Evolutionary conservation across 345 rosid genomes (phyloP).

Genomic region (Litchi chinensis): DNA sequence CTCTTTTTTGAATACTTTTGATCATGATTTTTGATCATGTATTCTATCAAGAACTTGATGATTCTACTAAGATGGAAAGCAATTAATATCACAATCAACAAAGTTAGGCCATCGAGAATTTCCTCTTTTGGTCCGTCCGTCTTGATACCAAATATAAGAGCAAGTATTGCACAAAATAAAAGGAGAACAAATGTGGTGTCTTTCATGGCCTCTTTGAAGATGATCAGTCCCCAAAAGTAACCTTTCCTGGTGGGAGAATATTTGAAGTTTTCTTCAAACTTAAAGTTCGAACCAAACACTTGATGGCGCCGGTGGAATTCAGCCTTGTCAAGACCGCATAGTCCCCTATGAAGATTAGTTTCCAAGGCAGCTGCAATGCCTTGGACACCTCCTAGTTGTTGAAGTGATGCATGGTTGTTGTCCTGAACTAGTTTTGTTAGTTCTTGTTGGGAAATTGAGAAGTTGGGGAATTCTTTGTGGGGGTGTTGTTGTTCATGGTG

Average conservation of each 20-base stretch:
- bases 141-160: not conserved
- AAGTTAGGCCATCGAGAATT: not conserved
- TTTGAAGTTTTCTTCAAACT: not conserved
- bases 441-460: not conserved
- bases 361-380: conserved; percentile 6
- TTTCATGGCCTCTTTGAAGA: not conserved
- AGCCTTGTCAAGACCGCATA: not conserved
- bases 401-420: not conserved
- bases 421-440: not conserved
- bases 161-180: not conserved
- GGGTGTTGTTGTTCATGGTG: too few relatives aligned
- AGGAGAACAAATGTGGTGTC: conserved; percentile 8
- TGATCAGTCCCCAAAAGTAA: not conserved
- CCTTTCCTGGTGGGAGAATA: not conserved
- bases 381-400: not conserved
- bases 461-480: not conserved
- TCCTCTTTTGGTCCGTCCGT: not conserved
- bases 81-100: not conserved
- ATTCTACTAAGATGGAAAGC: not conserved
- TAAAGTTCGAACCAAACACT: not conserved
- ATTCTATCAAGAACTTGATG: not conserved
- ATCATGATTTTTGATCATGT: too few relatives aligned
- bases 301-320: not conserved
- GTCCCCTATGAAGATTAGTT: not conserved
- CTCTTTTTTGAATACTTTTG: not conserved